Conservation (phyloP, 2,329 filamentous ascomycete species). For the Pyrenophora graminea region DNA sequence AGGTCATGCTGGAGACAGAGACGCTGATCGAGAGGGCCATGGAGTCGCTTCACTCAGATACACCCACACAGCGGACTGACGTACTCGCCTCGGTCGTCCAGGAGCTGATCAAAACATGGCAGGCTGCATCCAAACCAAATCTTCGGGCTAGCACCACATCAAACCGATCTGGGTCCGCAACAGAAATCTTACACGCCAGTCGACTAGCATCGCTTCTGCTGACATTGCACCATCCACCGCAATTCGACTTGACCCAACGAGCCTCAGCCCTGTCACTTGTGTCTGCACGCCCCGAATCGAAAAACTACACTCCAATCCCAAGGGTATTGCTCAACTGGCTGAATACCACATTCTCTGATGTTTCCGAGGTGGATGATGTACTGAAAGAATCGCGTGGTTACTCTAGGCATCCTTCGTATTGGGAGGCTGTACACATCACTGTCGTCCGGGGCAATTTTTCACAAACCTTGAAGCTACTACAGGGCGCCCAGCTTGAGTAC, state of each 20-base stretch:
- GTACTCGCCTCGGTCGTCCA: slow-evolving; percentile 35
- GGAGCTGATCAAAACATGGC: slow-evolving; percentile 47
- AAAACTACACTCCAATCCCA: slow-evolving; percentile 62
- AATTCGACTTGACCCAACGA: slow-evolving; percentile 28
- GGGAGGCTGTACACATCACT: slow-evolving; percentile 74
- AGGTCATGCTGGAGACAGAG: slow-evolving; percentile 77
- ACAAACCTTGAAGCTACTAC: slow-evolving; percentile 69
- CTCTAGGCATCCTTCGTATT: slow-evolving; percentile 76
- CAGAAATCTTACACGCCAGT: slow-evolving; percentile 71
- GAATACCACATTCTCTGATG: slow-evolving; percentile 71
- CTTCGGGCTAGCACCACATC: slow-evolving; percentile 19
- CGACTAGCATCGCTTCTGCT: slow-evolving; percentile 80
- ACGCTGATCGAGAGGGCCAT: slow-evolving; percentile 59
- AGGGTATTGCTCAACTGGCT: slow-evolving; percentile 84
- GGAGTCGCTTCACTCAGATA: slow-evolving; percentile 38
- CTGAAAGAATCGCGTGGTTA: slow-evolving; percentile 70
- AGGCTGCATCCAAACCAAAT: slow-evolving; percentile 54
- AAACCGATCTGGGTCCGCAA: slow-evolving; percentile 53
- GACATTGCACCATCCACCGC: slow-evolving; percentile 69
- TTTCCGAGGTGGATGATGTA: slow-evolving; percentile 68
- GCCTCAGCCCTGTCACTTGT: slow-evolving; percentile 32
- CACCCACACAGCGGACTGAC: slow-evolving; percentile 33
- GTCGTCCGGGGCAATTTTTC: slow-evolving; percentile 75
- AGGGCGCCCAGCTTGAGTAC: slow-evolving; percentile 76
- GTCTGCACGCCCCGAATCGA: slow-evolving; percentile 26